Evolutionary conservation across 1,139 yeast species (phyloP).

Genomic region (Yamadazyma atlantica): DNA sequence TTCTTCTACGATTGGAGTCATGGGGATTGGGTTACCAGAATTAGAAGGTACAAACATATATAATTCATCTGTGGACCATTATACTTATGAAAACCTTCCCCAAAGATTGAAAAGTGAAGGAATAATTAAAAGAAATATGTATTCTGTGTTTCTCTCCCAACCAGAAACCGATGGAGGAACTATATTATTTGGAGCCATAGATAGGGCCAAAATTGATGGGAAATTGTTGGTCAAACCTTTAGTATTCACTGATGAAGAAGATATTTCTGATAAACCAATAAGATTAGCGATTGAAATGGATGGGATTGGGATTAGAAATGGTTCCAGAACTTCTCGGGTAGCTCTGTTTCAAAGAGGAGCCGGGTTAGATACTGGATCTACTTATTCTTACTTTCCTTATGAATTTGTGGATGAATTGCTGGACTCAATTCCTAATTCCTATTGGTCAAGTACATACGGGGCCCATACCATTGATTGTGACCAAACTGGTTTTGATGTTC

Average conservation of each 20-base stretch:
- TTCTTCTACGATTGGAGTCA: constrained; percentile 44
- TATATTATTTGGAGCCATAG: constrained; percentile 22
- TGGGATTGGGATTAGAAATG: constrained; percentile 17
- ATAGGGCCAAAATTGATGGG: constrained; percentile 36
- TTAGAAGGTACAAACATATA: constrained; percentile 31
- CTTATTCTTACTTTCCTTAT: constrained; percentile 37
- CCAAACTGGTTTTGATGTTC: constrained; percentile 15
- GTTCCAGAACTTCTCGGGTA: constrained; percentile 12
- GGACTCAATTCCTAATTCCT: constrained; percentile 24
- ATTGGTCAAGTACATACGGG: constrained; percentile 16
- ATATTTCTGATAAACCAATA: constrained; percentile 23
- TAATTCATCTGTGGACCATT: neutral
- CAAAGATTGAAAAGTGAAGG: constrained; percentile 25
- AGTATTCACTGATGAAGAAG: constrained; percentile 18
- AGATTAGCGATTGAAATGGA: constrained; percentile 28
- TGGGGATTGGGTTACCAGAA: constrained; percentile 57
- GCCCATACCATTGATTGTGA: constrained; percentile 25
- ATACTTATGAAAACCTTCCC: constrained; percentile 27
- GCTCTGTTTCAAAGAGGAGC: constrained; percentile 23
- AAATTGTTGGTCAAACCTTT: constrained; percentile 32
- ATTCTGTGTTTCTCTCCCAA: constrained; percentile 21
- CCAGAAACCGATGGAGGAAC: constrained; percentile 10
- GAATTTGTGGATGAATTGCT: constrained; percentile 26
- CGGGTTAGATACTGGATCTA: constrained; percentile 44
- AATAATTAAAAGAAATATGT: constrained; percentile 22